phyloP scores from a whole-genome alignment of 768 basidiomycete genomes.

The Tephrocybe sp. region DNA sequence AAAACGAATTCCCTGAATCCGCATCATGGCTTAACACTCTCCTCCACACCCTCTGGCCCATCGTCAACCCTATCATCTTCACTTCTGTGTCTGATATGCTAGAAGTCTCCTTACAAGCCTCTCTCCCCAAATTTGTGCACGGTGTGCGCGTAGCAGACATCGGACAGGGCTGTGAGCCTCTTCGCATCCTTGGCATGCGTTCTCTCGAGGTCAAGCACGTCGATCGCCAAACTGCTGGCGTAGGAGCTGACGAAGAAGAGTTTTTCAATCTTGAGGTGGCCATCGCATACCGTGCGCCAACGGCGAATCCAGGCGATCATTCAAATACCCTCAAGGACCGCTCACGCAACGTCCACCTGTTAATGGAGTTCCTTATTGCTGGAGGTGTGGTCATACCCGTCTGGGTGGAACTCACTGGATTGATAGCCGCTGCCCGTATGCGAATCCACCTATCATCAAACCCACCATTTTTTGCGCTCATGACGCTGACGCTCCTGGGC shows the following conservation, averaged over 20 bases:
- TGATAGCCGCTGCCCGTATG: conserved; percentile 60
- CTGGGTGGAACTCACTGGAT: conserved; percentile 71
- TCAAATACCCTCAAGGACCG: conserved; percentile 37
- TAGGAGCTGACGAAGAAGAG: conserved; percentile 40
- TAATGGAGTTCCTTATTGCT: conserved; percentile 65
- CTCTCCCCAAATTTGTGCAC: conserved; percentile 45
- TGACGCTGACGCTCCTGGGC: conserved; percentile 64
- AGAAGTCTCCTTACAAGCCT: conserved; percentile 56
- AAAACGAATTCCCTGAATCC: conserved; percentile 27
- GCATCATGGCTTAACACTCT: conserved; percentile 65
- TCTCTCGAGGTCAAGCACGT: conserved; percentile 34
- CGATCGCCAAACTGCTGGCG: conserved; percentile 24
- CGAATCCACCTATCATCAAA: conserved; percentile 74
- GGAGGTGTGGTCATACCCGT: conserved; percentile 48
- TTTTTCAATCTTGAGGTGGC: conserved; percentile 70
- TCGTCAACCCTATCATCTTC: conserved; percentile 70
- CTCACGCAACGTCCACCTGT: conserved; percentile 58
- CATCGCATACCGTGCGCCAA: conserved; percentile 60
- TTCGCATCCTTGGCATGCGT: conserved; percentile 68
- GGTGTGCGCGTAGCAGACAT: conserved; percentile 73
- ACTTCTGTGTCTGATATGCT: conserved; percentile 56
- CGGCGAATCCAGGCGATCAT: conserved; percentile 28
- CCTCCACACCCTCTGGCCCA: conserved; percentile 63
- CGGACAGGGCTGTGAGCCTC: conserved; percentile 63
- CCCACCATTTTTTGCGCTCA: conserved; percentile 52